Conservation (phyloP, 139 green algal genomes). For the Picochlorum sp. region DNA sequence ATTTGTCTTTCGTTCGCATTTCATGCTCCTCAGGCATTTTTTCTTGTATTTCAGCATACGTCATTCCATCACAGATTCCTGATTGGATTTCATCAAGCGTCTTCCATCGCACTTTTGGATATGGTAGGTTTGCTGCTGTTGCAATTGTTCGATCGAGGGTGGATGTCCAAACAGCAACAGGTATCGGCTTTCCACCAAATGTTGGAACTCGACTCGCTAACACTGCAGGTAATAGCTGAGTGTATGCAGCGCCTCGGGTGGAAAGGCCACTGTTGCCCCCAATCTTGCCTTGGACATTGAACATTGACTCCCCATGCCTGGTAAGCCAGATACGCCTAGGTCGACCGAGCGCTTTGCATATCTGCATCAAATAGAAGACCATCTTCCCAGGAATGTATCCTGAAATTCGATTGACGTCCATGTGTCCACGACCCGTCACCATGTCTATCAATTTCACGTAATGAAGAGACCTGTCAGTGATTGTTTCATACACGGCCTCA, state of each 20-base stretch:
- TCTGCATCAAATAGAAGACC: constrained; percentile 93
- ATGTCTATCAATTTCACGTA: constrained; percentile 99
- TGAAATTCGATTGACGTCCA: constrained; percentile 94
- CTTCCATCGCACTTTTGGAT: constrained; percentile 88
- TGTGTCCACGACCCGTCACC: constrained; percentile 65
- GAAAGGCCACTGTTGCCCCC: constrained; percentile 69
- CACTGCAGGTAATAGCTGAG: constrained; percentile 55
- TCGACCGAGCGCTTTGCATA: constrained; percentile 36
- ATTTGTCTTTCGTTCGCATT: constrained; percentile 76
- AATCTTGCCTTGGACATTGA: constrained; percentile 68
- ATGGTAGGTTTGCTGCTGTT: constrained; percentile 72
- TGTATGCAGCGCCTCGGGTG: constrained; percentile 63
- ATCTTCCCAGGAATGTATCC: constrained; percentile 93
- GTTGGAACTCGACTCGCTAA: constrained; percentile 53
- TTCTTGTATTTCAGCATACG: constrained; percentile 70
- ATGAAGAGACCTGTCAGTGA: constrained; percentile 73
- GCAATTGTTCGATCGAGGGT: constrained; percentile 87
- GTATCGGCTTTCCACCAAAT: constrained; percentile 36
- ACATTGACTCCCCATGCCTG: constrained; percentile 75
- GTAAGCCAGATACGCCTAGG: constrained; percentile 76
- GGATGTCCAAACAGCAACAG: constrained; percentile 87
- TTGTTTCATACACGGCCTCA: constrained; percentile 86
- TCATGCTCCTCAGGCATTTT: constrained; percentile 66
- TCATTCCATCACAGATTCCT: constrained; percentile 78
- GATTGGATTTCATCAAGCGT: constrained; percentile 81